Evolutionary conservation across 2,329 filamentous ascomycete species (phyloP), one percentile per base, ranked within the genome.

Genomic region (Proliferodiscus dingleyae): DNA sequence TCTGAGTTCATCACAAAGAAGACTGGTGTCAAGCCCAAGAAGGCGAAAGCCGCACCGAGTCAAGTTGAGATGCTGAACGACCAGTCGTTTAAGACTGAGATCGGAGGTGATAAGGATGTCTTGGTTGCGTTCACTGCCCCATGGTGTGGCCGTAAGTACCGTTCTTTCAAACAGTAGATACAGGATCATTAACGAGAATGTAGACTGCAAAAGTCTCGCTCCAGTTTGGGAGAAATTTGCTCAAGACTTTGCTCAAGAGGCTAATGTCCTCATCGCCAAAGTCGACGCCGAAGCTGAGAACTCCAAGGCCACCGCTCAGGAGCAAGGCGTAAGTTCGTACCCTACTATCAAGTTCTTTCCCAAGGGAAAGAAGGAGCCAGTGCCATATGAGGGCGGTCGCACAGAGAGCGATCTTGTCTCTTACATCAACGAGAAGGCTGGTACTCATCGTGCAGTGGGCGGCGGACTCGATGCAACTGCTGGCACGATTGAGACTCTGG

Each of bases 301-400:
- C 68, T 81, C 85, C 68, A 96, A 95, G 71, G 78, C 78, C 36
- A 81, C 83, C 40, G 84, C 89, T 41, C 69, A 80, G 63, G 81
- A 83, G 41, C 83, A 93, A 64, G 88, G 83, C 50, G 80, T 98
- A 57, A 78, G 77, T 45, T 88, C 85, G 28, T 98, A 94, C 77
- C 93, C 93, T 40, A 98, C 93, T 52, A 95, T 98, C 75, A 95
- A 95, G 74, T 98, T 85, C 80, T 98, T 96, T 79, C 80, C 89
- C 57, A 86, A 85, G 66, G 90, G 89, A 58, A 87, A 82, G 63
- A 86, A 78, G 53, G 81, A 85, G 62, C 68, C 81, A 37, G 76
- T 83, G 59, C 64, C 73, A 37, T 98, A 96, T 77, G 71, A 74
- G 43, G 84, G 86, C 50, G 87, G 78, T 51, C 90, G 93, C 56